Conservation (phyloP, 2,329 filamentous ascomycete genomes). For the Verticillium klebahnii region DNA sequence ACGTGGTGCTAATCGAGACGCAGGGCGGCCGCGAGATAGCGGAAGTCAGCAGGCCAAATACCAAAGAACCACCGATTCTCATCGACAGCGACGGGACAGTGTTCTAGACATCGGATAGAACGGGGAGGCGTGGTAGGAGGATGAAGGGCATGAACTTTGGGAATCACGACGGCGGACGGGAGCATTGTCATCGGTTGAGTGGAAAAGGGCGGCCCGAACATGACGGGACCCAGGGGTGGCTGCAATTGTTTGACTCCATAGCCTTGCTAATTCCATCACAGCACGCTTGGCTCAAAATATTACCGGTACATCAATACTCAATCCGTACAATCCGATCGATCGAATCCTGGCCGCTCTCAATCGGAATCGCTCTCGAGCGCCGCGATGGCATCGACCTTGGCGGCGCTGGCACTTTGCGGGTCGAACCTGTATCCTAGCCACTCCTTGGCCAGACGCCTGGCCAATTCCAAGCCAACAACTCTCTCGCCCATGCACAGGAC, state of each 20-base stretch:
- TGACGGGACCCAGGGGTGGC: neutral
- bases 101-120: constrained; percentile 52
- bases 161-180: neutral
- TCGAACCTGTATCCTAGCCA: constrained; percentile 86
- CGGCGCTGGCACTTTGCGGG: constrained; percentile 40
- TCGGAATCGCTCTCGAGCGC: constrained; percentile 25
- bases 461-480: constrained; percentile 76
- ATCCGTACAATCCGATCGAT: neutral
- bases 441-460: constrained; percentile 70
- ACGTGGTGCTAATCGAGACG: constrained; percentile 8
- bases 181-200: neutral
- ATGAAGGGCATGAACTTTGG: neutral
- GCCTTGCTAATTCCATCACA: neutral
- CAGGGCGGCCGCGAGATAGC: constrained; percentile 91
- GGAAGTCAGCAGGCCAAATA: constrained; percentile 91
- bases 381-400: constrained; percentile 38
- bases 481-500: constrained; percentile 83
- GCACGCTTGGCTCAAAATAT: neutral
- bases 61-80: constrained; percentile 92
- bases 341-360: neutral
- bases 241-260: neutral
- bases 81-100: constrained; percentile 96
- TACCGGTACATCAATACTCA: neutral
- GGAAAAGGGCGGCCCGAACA: neutral
- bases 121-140: neutral